phyloP scores from a whole-genome alignment of 208 protist species.

The Jaenimonas drosophilae region DNA sequence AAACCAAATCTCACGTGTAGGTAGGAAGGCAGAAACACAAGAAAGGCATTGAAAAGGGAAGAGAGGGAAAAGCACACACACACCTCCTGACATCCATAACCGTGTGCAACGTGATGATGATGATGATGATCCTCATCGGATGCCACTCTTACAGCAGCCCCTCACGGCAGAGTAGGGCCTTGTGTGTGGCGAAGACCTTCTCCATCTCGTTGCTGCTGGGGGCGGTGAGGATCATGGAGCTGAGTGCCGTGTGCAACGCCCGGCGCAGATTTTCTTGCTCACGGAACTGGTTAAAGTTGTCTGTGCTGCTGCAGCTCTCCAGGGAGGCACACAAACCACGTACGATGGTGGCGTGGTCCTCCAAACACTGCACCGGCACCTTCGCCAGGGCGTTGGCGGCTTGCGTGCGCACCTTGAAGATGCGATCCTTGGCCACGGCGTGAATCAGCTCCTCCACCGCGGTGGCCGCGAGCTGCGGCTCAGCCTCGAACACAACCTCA shows the following conservation, averaged over 20 bases:
- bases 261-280: slow-evolving; percentile 43
- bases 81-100: no score
- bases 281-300: slow-evolving; percentile 55
- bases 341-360: slow-evolving; percentile 22
- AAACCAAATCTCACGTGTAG: no score
- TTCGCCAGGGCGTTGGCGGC: slow-evolving; percentile 41
- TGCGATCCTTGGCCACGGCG: slow-evolving; percentile 40
- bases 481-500: slow-evolving; percentile 49
- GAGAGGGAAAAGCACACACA: no score
- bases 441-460: slow-evolving; percentile 41
- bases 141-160: slow-evolving; percentile 45
- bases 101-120: no score
- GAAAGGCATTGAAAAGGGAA: no score
- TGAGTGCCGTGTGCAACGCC: slow-evolving; percentile 24
- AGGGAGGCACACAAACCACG: slow-evolving; percentile 52
- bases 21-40: no score
- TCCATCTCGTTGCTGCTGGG: slow-evolving; percentile 38
- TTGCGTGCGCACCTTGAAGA: slow-evolving; percentile 81
- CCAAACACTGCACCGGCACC: slow-evolving; percentile 7
- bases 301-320: slow-evolving; percentile 22
- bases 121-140: no score
- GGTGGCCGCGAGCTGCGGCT: slow-evolving; percentile 34
- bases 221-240: slow-evolving; percentile 31
- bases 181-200: slow-evolving; percentile 35
- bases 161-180: slow-evolving; percentile 27